phyloP scores from a whole-genome alignment of 179 eudicot species.

The Silene vulgaris region DNA sequence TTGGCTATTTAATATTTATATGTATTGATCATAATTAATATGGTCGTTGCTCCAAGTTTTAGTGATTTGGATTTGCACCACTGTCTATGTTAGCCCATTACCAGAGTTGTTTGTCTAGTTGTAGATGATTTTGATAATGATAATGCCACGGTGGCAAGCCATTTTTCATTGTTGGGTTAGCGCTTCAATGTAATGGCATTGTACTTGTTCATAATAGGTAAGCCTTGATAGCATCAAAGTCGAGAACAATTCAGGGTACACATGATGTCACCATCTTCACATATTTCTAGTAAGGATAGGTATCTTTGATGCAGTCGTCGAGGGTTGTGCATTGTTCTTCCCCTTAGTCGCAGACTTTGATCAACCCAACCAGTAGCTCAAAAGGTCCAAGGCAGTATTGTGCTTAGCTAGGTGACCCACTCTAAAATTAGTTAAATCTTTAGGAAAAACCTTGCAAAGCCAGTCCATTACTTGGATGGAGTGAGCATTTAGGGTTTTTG shows the following conservation, averaged over 20 bases:
- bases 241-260: background rate
- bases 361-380: background rate
- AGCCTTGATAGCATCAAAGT: background rate
- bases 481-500: background rate
- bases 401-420: background rate
- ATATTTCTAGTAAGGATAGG: background rate
- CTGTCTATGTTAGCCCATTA: constrained; percentile 8
- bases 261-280: constrained; percentile 3
- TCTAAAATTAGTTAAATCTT: background rate
- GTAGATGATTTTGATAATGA: background rate
- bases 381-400: background rate
- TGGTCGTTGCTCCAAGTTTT: background rate
- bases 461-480: background rate
- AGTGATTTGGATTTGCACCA: background rate
- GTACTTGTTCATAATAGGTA: background rate
- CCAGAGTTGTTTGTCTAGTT: background rate
- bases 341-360: background rate
- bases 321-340: no score
- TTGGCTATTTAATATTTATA: background rate
- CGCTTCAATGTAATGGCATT: constrained; percentile 7
- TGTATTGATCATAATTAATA: background rate
- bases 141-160: constrained; percentile 2
- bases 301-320: background rate
- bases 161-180: constrained; percentile 2
- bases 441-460: background rate